These are phyloP conservation scores for Boletus calvinii DNA, from an alignment of 1,284 basidiomycete genomes.

Conservation along the genomic window DNA sequence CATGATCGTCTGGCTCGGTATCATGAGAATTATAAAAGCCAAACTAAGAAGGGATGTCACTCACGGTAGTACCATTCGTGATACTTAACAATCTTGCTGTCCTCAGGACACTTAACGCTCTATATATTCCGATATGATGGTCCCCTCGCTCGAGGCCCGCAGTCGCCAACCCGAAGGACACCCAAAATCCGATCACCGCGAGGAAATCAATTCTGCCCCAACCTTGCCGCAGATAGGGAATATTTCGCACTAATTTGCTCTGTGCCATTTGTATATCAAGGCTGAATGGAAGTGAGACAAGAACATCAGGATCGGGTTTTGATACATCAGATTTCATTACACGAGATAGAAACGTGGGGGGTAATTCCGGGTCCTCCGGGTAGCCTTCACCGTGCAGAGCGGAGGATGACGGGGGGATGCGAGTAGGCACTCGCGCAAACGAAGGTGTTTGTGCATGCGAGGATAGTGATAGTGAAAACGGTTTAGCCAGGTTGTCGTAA, in stretches of 20 bases:
- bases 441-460: slow-evolving; percentile 13
- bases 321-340: slow-evolving; percentile 48
- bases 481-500: slow-evolving; percentile 33
- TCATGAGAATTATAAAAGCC: slow-evolving; percentile 3
- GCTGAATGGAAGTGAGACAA: slow-evolving; percentile 63
- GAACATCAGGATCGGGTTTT: slow-evolving; percentile 31
- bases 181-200: slow-evolving; percentile 83
- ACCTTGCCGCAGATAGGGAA: slow-evolving; percentile 89
- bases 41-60: slow-evolving; percentile 25
- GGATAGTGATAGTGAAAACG: slow-evolving; percentile 34
- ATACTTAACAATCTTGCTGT: slow-evolving; percentile 83
- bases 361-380: slow-evolving; percentile 22
- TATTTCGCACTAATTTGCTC: slow-evolving; percentile 56
- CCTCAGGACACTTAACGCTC: slow-evolving; percentile 87
- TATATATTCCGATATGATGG: slow-evolving; percentile 84
- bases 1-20: slow-evolving; percentile 75
- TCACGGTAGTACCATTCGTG: slow-evolving; percentile 87
- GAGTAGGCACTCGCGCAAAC: slow-evolving; percentile 7
- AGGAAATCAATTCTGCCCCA: slow-evolving; percentile 93
- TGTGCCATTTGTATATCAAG: slow-evolving; percentile 57
- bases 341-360: slow-evolving; percentile 49
- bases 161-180: slow-evolving; percentile 70
- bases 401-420: neutral
- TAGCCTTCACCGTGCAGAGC: neutral
- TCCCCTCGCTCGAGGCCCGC: slow-evolving; percentile 62